These are phyloP conservation scores for Fragilaria radians DNA, from an alignment of 108 stramenopile genomes.

Conservation along the genomic window DNA sequence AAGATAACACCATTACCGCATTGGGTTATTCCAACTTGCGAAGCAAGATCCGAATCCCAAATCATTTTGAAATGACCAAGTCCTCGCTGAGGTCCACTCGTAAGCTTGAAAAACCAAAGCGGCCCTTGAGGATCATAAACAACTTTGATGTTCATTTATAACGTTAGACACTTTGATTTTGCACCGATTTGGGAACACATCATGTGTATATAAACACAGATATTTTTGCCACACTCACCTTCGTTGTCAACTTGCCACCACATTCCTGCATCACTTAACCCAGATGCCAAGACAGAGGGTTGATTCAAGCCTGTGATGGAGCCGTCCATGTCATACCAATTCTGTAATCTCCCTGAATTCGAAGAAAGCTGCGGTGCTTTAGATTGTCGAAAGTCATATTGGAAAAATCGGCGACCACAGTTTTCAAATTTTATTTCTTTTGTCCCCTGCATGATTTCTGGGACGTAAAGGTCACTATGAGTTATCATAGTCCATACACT, in stretches of 20 bases:
- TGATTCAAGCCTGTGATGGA: slow-evolving; percentile 11
- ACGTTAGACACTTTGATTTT: too few species aligned
- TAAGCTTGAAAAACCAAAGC: slow-evolving; percentile 18
- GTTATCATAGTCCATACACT: slow-evolving; percentile 21
- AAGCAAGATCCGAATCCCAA: slow-evolving; percentile 17
- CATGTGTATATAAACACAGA: too few species aligned
- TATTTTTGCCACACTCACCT: too few species aligned
- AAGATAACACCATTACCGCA: slow-evolving; percentile 17
- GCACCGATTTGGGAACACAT: too few species aligned
- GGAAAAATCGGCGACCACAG: slow-evolving; percentile 23
- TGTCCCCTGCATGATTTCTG: slow-evolving; percentile 30
- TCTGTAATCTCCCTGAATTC: slow-evolving; percentile 17
- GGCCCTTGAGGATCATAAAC: slow-evolving; percentile 26
- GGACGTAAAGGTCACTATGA: slow-evolving; percentile 18
- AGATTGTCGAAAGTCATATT: too few species aligned
- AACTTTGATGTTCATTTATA: too few species aligned
- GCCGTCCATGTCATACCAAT: slow-evolving; percentile 27
- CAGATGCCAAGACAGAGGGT: slow-evolving; percentile 18
- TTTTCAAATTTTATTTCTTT: slow-evolving; percentile 18
- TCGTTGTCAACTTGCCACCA: slow-evolving; percentile 29
- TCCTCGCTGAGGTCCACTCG: slow-evolving; percentile 12
- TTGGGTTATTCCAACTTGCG: slow-evolving; percentile 3
- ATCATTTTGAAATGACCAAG: slow-evolving; percentile 15
- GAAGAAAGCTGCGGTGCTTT: not conserved
- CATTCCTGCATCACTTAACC: slow-evolving; percentile 9